Evolutionary conservation across 192 early-diverging fungal genomes (phyloP).

Genomic region (Diversispora eburnea): DNA sequence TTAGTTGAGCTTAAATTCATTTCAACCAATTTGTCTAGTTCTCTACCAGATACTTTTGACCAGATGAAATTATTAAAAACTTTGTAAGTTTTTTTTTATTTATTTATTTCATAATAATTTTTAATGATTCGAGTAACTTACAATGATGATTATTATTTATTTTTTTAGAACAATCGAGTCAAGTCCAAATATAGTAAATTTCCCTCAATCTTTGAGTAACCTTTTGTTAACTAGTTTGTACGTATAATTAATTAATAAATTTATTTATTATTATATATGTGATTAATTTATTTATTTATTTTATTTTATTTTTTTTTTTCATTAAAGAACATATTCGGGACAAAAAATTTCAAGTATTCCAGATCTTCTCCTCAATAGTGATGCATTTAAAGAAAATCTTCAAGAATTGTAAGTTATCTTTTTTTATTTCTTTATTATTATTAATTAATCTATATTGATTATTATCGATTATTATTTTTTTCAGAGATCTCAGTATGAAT

Average conservation of each 20-base stretch:
- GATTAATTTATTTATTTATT: not conserved
- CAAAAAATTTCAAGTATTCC: conserved; percentile 6
- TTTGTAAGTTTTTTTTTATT: not conserved
- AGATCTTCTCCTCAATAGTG: conserved; percentile 15
- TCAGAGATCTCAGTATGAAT: conserved; percentile 15
- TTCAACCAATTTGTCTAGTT: not conserved
- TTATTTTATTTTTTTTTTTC: not conserved
- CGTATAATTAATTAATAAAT: not conserved
- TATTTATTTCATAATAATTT: too few species aligned
- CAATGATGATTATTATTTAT: too few species aligned
- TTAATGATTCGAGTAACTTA: too few species aligned
- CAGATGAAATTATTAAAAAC: conserved; percentile 9
- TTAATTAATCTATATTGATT: not conserved
- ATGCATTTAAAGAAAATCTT: conserved; percentile 5
- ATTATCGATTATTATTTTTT: not conserved
- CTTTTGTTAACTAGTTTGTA: too few species aligned
- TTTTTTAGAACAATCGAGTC: too few species aligned
- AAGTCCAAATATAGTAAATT: too few species aligned
- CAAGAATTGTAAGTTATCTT: conserved; percentile 4
- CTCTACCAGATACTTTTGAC: conserved; percentile 16
- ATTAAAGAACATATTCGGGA: too few species aligned
- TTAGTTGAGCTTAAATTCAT: not conserved
- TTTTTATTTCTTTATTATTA: not conserved
- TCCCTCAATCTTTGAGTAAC: too few species aligned
- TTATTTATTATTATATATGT: not conserved